Percentiles rank a stretch among this genome's conserved stretches.
These are phyloP conservation scores for Naematelia encephala DNA, from an alignment of 768 basidiomycete species.

Conservation along the genomic window DNA sequence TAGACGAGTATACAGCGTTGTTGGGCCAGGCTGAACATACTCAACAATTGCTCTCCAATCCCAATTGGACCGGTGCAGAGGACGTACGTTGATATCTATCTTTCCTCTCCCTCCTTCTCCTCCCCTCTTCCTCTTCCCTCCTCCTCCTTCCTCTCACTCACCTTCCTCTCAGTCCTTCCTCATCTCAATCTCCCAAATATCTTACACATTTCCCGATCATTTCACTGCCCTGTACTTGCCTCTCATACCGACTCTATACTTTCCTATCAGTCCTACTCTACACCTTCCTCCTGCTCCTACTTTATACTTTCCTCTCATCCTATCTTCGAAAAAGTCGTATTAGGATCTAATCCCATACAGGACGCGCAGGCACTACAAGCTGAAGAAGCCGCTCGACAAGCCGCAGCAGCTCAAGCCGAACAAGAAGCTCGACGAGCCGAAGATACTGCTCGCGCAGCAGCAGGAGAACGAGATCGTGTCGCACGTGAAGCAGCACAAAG, in stretches of 20 bases:
- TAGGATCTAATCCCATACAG: conserved; percentile 4
- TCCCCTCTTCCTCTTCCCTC: background rate
- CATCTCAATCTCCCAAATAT: background rate
- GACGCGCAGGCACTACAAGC: conserved; percentile 20
- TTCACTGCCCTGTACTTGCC: too few species aligned
- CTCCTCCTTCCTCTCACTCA: background rate
- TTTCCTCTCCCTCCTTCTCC: background rate
- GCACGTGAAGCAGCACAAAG: background rate
- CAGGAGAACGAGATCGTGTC: conserved; percentile 7
- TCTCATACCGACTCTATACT: too few species aligned
- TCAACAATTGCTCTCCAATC: conserved; percentile 48
- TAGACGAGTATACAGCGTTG: conserved; percentile 51
- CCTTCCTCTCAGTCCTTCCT: too few species aligned
- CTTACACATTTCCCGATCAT: too few species aligned
- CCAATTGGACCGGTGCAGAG: conserved; percentile 46
- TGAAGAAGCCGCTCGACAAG: conserved; percentile 10
- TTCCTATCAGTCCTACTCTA: too few species aligned
- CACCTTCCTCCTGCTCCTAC: background rate
- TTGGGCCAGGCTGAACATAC: conserved; percentile 52
- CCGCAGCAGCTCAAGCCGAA: background rate
- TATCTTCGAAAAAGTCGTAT: background rate
- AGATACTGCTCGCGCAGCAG: conserved; percentile 8
- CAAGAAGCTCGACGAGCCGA: conserved; percentile 3
- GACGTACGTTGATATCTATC: conserved; percentile 34
- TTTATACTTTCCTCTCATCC: background rate